Evolutionary conservation across 176 grass and related monocot genomes (phyloP), one percentile per base, ranked within the genome.

Genomic region (Thalia dealbata): DNA sequence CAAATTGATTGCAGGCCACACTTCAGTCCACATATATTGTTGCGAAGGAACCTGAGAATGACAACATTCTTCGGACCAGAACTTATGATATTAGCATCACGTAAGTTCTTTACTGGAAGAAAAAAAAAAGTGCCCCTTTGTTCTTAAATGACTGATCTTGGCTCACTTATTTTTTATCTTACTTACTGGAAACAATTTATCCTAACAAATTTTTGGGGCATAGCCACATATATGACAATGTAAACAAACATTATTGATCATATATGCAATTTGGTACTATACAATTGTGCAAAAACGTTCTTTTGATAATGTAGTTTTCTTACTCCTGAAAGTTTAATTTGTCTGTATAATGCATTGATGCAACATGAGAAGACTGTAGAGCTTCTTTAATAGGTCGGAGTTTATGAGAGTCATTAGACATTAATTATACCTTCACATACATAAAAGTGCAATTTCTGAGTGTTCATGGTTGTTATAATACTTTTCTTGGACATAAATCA

Each of bases 31-130:
- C 78, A 12, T 97, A 97, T 76, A 91, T 97, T 66, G 78, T 97
- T 58, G 83, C 87, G 25, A 83, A 92, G 74, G 90, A 92, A 75
- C 87, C 85, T 26, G 95, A 97, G 21, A 89, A 96, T 82, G 93
- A 92, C 76, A 97, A 97, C 74, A 97, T 97, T 71, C 95, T 97
- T 78, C 84, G 59, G 6, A 97, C 95, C 26, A 82, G 95, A 71
- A 92, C 95, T 69, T 97, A 97, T 73, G 95, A 97, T 79, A 77
- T 97, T 73, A 92, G 95, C 83, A 92, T 97, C 68, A 92, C 95
- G 90, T 97, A 86, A 92, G 90, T 50, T 80, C 55, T 56, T 76
- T 61, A 64, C 35, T 58, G 30, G 77, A 44, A 4, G 30, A 69
- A 75, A 22, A 74, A 44, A 4, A 43, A 69, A 75, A 22, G 3